These are phyloP conservation scores for Davidsoniella virescens DNA, from an alignment of 2,329 filamentous ascomycete species.

Conservation along the genomic window DNA sequence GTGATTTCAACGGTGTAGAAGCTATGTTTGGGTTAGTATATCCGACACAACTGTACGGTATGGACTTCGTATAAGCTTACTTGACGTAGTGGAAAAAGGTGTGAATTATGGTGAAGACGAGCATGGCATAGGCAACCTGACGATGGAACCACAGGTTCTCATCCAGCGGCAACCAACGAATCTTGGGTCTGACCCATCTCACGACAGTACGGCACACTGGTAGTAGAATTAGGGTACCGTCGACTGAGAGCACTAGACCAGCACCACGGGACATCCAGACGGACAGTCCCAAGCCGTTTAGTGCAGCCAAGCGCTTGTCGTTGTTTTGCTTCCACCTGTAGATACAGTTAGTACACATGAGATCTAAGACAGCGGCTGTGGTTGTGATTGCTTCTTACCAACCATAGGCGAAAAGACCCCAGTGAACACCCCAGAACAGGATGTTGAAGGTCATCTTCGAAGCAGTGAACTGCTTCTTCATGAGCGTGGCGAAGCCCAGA, in stretches of 20 bases:
- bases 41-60: background rate
- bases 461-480: slow-evolving; percentile 50
- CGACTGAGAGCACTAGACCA: slow-evolving; percentile 68
- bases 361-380: background rate
- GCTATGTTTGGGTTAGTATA: slow-evolving; percentile 14
- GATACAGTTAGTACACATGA: slow-evolving; percentile 15
- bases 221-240: slow-evolving; percentile 74
- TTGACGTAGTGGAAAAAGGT: slow-evolving; percentile 83
- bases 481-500: slow-evolving; percentile 26
- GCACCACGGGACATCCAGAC: slow-evolving; percentile 96
- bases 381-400: slow-evolving; percentile 43
- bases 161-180: slow-evolving; percentile 81
- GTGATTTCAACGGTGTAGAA: slow-evolving; percentile 88
- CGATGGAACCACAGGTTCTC: slow-evolving; percentile 96
- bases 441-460: slow-evolving; percentile 65
- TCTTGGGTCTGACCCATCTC: slow-evolving; percentile 68
- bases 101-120: slow-evolving; percentile 69
- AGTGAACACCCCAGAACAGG: slow-evolving; percentile 66
- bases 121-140: slow-evolving; percentile 77
- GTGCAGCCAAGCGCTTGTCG: slow-evolving; percentile 51
- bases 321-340: slow-evolving; percentile 60
- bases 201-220: slow-evolving; percentile 91
- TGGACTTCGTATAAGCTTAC: background rate
- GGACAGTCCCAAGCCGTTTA: slow-evolving; percentile 73
- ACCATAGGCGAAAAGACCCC: slow-evolving; percentile 62